Conservation (phyloP, 305 asterid genomes). For the Coffea humblotiana region DNA sequence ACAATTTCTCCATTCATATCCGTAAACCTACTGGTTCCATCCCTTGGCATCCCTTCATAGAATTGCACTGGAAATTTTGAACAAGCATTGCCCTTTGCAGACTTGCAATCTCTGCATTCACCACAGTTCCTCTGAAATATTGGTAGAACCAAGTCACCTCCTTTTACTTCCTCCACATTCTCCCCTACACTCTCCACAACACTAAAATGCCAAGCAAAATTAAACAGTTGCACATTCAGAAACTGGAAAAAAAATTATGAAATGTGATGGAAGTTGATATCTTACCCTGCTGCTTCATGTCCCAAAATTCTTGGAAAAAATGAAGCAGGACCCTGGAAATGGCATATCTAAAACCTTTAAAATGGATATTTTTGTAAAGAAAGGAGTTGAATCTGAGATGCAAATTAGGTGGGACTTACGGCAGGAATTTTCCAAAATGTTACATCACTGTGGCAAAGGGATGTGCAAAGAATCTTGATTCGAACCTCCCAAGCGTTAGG, state of each 20-base stretch:
- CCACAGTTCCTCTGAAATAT: constrained; percentile 38
- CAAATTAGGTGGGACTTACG: constrained; percentile 22
- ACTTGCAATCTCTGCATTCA: constrained; percentile 43
- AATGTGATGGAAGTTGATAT: neutral
- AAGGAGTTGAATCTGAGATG: too few relatives aligned
- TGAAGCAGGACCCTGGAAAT: constrained; percentile 28
- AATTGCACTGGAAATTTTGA: constrained; percentile 27
- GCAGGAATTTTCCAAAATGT: constrained; percentile 34
- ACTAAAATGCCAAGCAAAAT: constrained; percentile 8
- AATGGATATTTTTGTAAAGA: neutral
- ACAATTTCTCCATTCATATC: constrained; percentile 28
- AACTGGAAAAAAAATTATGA: too few relatives aligned
- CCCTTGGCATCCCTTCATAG: constrained; percentile 35
- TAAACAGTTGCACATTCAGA: neutral
- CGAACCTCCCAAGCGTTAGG: constrained; percentile 47
- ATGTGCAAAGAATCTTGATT: constrained; percentile 47
- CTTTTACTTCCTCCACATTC: constrained; percentile 41
- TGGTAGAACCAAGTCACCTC: constrained; percentile 41
- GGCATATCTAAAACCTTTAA: neutral
- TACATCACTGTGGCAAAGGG: constrained; percentile 47
- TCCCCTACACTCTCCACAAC: constrained; percentile 53
- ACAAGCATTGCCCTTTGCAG: constrained; percentile 31
- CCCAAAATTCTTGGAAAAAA: constrained; percentile 45
- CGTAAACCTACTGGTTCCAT: constrained; percentile 36
- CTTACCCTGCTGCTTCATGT: constrained; percentile 50